phyloP scores from a whole-genome alignment of 345 rosid genomes.

The Linum trigynum region DNA sequence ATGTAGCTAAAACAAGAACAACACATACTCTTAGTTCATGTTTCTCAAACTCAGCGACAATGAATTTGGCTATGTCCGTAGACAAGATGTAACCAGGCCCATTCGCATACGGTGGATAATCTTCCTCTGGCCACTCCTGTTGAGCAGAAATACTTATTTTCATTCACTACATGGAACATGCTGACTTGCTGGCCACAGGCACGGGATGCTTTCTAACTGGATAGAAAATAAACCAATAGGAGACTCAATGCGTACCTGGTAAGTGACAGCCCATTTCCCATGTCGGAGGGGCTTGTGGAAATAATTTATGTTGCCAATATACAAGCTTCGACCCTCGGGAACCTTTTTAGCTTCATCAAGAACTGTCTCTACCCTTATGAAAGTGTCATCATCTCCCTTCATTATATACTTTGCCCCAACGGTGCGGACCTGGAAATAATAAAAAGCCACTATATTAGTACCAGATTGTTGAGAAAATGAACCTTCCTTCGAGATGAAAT shows the following conservation, averaged over 20 bases:
- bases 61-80: constrained; percentile 61
- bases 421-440: constrained; percentile 44
- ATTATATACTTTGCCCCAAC: constrained; percentile 62
- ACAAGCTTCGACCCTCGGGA: constrained; percentile 53
- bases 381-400: constrained; percentile 95
- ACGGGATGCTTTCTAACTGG: neutral
- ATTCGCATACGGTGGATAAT: constrained; percentile 89
- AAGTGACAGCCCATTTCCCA: constrained; percentile 98
- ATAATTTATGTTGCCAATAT: constrained; percentile 83
- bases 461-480: neutral
- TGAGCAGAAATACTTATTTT: neutral
- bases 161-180: no score
- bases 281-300: constrained; percentile 74
- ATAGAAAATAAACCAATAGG: neutral
- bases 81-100: constrained; percentile 90
- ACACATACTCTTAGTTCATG: constrained; percentile 58
- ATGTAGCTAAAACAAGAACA: neutral
- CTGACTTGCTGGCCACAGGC: neutral
- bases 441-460: constrained; percentile 1
- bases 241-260: constrained; percentile 44
- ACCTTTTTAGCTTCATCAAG: constrained; percentile 53
- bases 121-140: constrained; percentile 98
- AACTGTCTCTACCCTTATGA: constrained; percentile 67
- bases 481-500: constrained; percentile 6
- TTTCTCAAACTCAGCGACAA: constrained; percentile 67